Conservation (phyloP, 495 filamentous ascomycete species). For the Staphylotrichum tortipilum region DNA sequence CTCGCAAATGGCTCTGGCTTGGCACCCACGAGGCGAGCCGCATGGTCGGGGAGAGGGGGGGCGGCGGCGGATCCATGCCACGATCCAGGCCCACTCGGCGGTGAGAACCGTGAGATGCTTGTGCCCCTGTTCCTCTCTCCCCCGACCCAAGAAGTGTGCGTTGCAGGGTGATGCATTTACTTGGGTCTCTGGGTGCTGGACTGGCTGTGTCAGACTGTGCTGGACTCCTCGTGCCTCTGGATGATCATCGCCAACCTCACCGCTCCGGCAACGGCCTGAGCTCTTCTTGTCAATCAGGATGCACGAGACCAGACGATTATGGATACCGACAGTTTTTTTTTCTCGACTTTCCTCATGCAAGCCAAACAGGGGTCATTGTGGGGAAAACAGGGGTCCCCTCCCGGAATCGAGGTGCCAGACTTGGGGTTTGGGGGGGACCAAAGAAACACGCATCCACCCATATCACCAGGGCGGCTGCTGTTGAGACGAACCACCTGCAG, state of each 20-base stretch:
- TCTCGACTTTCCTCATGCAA: background rate
- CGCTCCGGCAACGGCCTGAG: background rate
- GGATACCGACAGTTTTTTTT: background rate
- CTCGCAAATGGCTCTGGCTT: slow-evolving; percentile 9
- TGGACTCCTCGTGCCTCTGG: too few species aligned
- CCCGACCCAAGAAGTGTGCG: background rate
- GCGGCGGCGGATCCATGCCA: background rate
- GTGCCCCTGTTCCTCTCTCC: too few species aligned
- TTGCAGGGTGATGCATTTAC: too few species aligned
- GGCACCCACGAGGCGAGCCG: slow-evolving; percentile 4
- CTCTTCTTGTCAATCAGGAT: too few species aligned
- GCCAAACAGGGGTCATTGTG: background rate
- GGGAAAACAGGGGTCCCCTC: slow-evolving; percentile 2
- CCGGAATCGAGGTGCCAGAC: too few species aligned
- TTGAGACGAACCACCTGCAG: background rate
- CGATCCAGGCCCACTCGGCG: background rate
- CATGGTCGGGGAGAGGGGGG: too few species aligned
- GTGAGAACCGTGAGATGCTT: too few species aligned
- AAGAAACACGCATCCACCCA: background rate
- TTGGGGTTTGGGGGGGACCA: background rate
- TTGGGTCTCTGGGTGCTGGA: too few species aligned
- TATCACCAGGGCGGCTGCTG: background rate
- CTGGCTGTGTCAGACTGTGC: too few species aligned
- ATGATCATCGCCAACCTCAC: too few species aligned
- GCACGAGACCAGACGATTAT: too few species aligned